Conservation (phyloP, 768 basidiomycete genomes). For the Rhizopogon vulgaris region DNA sequence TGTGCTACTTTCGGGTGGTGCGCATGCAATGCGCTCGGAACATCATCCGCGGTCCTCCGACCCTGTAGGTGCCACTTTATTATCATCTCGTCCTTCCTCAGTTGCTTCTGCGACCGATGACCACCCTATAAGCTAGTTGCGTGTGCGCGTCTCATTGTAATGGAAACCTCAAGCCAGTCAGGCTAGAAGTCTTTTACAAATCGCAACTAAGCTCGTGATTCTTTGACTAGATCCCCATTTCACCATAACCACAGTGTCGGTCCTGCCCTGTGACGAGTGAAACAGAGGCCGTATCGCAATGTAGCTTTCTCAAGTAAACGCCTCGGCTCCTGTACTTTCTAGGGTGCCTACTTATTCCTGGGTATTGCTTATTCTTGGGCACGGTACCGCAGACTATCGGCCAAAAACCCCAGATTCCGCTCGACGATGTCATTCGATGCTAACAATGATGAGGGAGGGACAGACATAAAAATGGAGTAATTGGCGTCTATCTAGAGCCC, state of each 20-base stretch:
- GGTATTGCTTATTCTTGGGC: slow-evolving; percentile 6
- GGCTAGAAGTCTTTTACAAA: too few relatives aligned
- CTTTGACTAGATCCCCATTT: not conserved
- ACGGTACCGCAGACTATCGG: slow-evolving; percentile 11
- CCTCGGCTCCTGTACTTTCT: not conserved
- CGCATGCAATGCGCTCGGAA: slow-evolving; percentile 3
- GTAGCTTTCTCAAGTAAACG: not conserved
- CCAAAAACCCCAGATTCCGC: not conserved
- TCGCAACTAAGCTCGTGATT: not conserved
- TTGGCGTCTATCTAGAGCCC: not conserved
- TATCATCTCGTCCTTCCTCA: not conserved
- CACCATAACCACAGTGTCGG: not conserved
- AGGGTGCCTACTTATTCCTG: slow-evolving; percentile 1
- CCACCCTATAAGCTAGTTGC: not conserved
- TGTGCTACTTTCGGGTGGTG: not conserved
- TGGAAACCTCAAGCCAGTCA: too few relatives aligned
- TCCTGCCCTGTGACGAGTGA: not conserved
- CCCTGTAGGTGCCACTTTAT: not conserved
- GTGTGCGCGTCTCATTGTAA: not conserved
- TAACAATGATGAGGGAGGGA: not conserved
- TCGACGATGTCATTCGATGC: slow-evolving; percentile 6
- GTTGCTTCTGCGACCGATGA: not conserved
- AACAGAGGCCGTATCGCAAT: not conserved
- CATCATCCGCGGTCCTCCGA: slow-evolving; percentile 10
- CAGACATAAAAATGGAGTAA: not conserved